Base-by-base conservation (phyloP, 2,329 filamentous ascomycete genomes). In the Aspergillus luchuensis region DNA sequence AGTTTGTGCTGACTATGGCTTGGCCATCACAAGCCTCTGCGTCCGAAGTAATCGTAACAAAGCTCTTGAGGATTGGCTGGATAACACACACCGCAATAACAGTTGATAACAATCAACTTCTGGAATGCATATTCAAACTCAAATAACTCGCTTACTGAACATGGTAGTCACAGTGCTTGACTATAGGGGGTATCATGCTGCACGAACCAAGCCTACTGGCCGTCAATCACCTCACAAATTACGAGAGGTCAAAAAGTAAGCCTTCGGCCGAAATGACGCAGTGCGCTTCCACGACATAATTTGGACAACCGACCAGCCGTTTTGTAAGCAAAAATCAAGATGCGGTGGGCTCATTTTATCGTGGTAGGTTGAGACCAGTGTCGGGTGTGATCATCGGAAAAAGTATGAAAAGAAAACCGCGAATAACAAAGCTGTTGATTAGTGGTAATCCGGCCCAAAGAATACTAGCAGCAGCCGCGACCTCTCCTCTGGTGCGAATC, bases 401-500 rank as follows among this genome's bases (percentile, higher is more conserved):
- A 13, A 15, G 10, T 19, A 23, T 23, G 4, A 13, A 5, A 45
- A 13, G 41, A 17, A n/a, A 50, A 21, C 13, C 8, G 15, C 47
- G 47, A 50, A 50, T 8, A 13, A 30, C 25, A 8, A 49, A 49
- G 45, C 47, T 50, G 23, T 2, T 50, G 8, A 17, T 50, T 6
- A 50, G 47, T 50, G 6, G n/a, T 30, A 17, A 17, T 4, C 5
- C 25, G 17, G 8, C 15, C 10, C 25, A 30, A n/a, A 53, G 57
- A 54, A 19, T 13, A 60, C 66, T 56, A 82, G 63, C 80, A 82
- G 64, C 79, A 80, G 23, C 77, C 72, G 49, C 70, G 69, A 59
- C 72, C 71, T 61, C 73, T 72, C 63, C 73, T 69, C 28, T 74
- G 73, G 45, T 68, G 70, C 48, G 74, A 69, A 39, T 73, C 72